These are phyloP conservation scores for Meredithiella fracta DNA, from an alignment of 2,329 filamentous ascomycete species.

Conservation along the genomic window DNA sequence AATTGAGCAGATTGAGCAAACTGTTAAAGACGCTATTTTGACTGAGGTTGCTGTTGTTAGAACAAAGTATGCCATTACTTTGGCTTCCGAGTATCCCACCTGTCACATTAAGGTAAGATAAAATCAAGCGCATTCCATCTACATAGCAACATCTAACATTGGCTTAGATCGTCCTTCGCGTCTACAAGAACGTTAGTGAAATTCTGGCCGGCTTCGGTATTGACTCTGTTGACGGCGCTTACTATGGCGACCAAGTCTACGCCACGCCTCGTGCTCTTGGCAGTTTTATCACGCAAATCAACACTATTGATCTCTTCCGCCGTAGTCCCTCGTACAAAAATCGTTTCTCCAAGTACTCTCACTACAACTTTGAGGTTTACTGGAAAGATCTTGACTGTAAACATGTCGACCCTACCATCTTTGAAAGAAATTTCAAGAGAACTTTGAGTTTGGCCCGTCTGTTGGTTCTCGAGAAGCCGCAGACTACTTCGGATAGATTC, in stretches of 20 bases:
- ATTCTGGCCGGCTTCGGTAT: slow-evolving; percentile 82
- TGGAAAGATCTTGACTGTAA: slow-evolving; percentile 60
- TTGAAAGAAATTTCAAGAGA: slow-evolving; percentile 60
- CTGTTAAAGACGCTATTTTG: slow-evolving; percentile 28
- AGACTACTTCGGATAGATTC: slow-evolving; percentile 28
- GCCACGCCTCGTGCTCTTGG: slow-evolving; percentile 59
- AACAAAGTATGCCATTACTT: slow-evolving; percentile 77
- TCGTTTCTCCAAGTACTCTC: slow-evolving; percentile 69
- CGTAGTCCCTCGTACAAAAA: slow-evolving; percentile 80
- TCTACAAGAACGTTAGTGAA: slow-evolving; percentile 71
- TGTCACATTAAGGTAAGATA: slow-evolving; percentile 50
- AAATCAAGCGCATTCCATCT: background rate
- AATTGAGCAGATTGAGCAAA: slow-evolving; percentile 65
- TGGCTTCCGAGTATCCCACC: slow-evolving; percentile 67
- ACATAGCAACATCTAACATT: slow-evolving; percentile 11
- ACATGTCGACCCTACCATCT: slow-evolving; percentile 72
- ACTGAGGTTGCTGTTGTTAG: slow-evolving; percentile 71
- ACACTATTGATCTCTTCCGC: slow-evolving; percentile 61
- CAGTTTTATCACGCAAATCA: slow-evolving; percentile 68
- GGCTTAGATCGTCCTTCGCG: slow-evolving; percentile 57
- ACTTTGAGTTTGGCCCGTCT: slow-evolving; percentile 65
- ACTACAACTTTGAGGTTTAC: slow-evolving; percentile 69
- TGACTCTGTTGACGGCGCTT: slow-evolving; percentile 67
- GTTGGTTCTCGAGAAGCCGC: slow-evolving; percentile 63
- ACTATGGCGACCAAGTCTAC: slow-evolving; percentile 66